Evolutionary conservation across 2,329 filamentous ascomycete genomes (phyloP), one percentile per base, ranked within the genome.

Genomic region (Helotiales sp.): DNA sequence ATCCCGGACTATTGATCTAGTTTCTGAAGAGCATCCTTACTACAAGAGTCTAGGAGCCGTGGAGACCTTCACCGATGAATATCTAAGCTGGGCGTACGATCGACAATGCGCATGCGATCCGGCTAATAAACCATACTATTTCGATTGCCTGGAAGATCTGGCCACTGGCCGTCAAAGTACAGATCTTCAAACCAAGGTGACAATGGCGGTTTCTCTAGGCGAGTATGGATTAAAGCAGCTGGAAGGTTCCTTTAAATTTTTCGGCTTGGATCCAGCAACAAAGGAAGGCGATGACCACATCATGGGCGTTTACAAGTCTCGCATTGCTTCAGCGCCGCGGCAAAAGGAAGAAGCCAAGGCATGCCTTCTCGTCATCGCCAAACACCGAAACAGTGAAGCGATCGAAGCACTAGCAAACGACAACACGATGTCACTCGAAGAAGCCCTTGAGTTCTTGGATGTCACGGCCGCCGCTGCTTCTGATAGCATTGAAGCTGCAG

Each of bases 21-120:
- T 73, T 83, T 82, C 49, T 81, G 66, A 72, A 49, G 75, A 77
- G 50, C 77, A 78, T 61, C 77, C 77, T 17, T 72, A 84, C 71
- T 91, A 89, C 75, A 86, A 87, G 59, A 86, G 87, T 69, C 80
- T 93, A 24, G 90, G 90, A 24, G 83, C 84, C 15, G 76, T 88
- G 8, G 83, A 85, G 45, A 85, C 90, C 73, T 91, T 91, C 76
- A 83, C 86, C 5, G 87, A 91, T 73, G 74, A 79, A 0, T 78
- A 89, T n/a, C 78, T 93, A 20, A 78, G 83, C 30, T 90, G 88
- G 76, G 86, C 88, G 3, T 92, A 87, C 74, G 81, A 86, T 26
- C 82, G 85, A 37, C 90, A 92, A 78, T 79, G 83, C 26, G 75
- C 79, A 8, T 84, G 82, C 60, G 87, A 92, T 75, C 82, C 83